Evolutionary conservation across 2,329 filamentous ascomycete species (phyloP).

Genomic region (Pseudogymnoascus sp.): DNA sequence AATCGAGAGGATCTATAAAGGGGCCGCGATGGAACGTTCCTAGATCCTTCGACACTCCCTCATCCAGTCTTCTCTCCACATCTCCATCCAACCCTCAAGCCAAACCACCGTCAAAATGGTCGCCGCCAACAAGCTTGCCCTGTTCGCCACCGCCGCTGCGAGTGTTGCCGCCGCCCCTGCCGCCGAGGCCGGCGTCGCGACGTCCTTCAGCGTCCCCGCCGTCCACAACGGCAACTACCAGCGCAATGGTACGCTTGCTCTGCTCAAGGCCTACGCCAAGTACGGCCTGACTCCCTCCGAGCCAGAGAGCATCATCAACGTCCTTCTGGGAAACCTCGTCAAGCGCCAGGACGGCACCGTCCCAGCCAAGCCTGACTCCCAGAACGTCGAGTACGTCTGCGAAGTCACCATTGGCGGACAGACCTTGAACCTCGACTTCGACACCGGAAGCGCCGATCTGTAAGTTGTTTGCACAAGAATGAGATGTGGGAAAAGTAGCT

Average conservation of each 20-base stretch:
- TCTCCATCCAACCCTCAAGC: background rate
- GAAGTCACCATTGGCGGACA: slow-evolving; percentile 26
- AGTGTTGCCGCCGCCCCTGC: background rate
- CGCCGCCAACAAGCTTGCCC: background rate
- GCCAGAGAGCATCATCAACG: slow-evolving; percentile 14
- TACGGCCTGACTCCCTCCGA: slow-evolving; percentile 25
- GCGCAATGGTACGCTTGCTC: slow-evolving; percentile 29
- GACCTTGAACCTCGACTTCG: slow-evolving; percentile 28
- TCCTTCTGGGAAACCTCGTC: slow-evolving; percentile 20
- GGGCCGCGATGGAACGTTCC: background rate
- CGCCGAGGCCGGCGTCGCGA: background rate
- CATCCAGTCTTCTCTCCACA: background rate
- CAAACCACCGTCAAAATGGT: slow-evolving; percentile 3
- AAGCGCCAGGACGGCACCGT: slow-evolving; percentile 29
- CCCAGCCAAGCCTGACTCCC: slow-evolving; percentile 17
- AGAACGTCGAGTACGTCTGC: slow-evolving; percentile 27
- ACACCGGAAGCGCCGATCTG: slow-evolving; percentile 29
- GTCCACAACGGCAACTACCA: slow-evolving; percentile 25
- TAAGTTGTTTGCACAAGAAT: slow-evolving; percentile 19
- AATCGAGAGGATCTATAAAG: background rate
- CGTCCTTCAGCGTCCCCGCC: slow-evolving; percentile 24
- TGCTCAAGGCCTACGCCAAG: slow-evolving; percentile 31
- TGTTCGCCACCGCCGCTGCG: background rate
- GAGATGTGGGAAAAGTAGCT: background rate
- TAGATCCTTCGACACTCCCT: background rate